These are phyloP conservation scores for Rhizopus delemar DNA, from an alignment of 371 early-diverging fungal genomes.

Conservation along the genomic window DNA sequence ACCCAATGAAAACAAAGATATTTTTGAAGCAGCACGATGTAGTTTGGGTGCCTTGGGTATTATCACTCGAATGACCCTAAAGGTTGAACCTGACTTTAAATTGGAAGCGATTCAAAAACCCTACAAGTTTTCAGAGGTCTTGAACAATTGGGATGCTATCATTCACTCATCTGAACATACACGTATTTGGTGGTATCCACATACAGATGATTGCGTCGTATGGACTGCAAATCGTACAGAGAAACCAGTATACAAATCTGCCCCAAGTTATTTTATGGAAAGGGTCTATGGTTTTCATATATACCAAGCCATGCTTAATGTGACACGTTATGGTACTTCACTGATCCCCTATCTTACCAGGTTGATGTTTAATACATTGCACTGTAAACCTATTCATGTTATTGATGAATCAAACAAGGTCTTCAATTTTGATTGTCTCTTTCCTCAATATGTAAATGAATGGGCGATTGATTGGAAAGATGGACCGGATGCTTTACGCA, in stretches of 20 bases:
- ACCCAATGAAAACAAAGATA: constrained; percentile 40
- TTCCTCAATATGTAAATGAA: constrained; percentile 83
- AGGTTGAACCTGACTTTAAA: constrained; percentile 70
- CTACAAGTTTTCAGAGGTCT: constrained; percentile 55
- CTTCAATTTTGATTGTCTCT: constrained; percentile 85
- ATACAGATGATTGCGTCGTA: constrained; percentile 74
- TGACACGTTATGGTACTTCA: constrained; percentile 59
- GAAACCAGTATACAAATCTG: constrained; percentile 33
- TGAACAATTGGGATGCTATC: constrained; percentile 58
- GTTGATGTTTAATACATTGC: constrained; percentile 55
- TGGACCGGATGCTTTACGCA: constrained; percentile 63
- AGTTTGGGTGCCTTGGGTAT: constrained; percentile 78
- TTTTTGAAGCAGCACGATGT: constrained; percentile 76
- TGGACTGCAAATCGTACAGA: constrained; percentile 76
- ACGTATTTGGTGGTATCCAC: constrained; percentile 88
- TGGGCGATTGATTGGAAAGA: constrained; percentile 80
- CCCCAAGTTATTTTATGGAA: constrained; percentile 53
- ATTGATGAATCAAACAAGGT: constrained; percentile 71
- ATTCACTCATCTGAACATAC: constrained; percentile 74
- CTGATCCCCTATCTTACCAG: constrained; percentile 62
- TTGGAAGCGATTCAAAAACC: constrained; percentile 74
- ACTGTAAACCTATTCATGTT: constrained; percentile 49
- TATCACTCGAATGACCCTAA: constrained; percentile 70
- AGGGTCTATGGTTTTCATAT: constrained; percentile 58
- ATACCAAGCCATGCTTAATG: constrained; percentile 70